These are phyloP conservation scores for Colletotrichum lini DNA, from an alignment of 2,329 filamentous ascomycete species.

Conservation along the genomic window DNA sequence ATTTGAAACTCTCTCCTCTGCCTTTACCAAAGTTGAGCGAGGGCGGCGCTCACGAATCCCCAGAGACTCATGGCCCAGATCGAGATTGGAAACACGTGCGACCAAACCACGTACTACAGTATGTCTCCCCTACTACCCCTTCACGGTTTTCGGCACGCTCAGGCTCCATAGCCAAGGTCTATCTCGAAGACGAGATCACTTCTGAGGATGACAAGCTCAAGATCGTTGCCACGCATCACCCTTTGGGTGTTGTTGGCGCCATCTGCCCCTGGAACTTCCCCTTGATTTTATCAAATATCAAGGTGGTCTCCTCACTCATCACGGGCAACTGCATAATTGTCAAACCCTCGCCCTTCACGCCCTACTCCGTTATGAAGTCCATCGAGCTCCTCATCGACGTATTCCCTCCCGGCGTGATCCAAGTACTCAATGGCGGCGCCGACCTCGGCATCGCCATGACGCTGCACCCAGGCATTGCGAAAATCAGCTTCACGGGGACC, in stretches of 20 bases:
- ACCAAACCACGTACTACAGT: constrained; percentile 57
- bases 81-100: constrained; percentile 55
- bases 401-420: constrained; percentile 70
- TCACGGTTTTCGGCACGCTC: background rate
- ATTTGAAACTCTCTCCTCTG: background rate
- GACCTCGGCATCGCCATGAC: constrained; percentile 68
- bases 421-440: constrained; percentile 68
- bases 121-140: constrained; percentile 25
- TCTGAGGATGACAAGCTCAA: constrained; percentile 60
- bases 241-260: constrained; percentile 66
- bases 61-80: constrained; percentile 52
- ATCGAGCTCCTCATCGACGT: constrained; percentile 63
- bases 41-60: background rate
- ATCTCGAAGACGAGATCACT: constrained; percentile 62
- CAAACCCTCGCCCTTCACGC: constrained; percentile 68
- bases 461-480: constrained; percentile 67
- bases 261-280: constrained; percentile 75
- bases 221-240: constrained; percentile 60
- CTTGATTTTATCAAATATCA: constrained; percentile 62
- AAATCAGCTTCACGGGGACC: constrained; percentile 73
- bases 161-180: constrained; percentile 48
- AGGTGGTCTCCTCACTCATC: constrained; percentile 64
- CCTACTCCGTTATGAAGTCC: constrained; percentile 66
- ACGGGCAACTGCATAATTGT: constrained; percentile 69
- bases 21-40: fast-evolving